Evolutionary conservation across 805 yeast species (phyloP), one percentile per base, ranked within the genome.

Genomic region (Cyberlindnera sargentensis): DNA sequence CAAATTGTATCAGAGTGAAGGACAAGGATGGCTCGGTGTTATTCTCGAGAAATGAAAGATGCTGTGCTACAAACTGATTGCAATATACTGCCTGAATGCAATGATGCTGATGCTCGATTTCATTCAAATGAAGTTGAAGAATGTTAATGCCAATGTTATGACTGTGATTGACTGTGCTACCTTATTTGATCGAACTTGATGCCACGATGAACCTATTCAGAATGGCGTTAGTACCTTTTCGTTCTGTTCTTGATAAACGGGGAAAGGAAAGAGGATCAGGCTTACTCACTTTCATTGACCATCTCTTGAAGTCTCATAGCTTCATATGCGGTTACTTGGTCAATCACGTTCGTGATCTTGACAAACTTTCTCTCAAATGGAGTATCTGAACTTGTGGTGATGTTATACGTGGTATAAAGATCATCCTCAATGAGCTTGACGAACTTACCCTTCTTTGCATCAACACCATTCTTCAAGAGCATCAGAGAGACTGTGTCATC

Each of bases 391-490:
- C 59, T 52, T 41, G 67, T 70, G 39, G 57, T 64, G 6, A 82
- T 69, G 39, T 67, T 64, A 50, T 54, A 72, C 6, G 64, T 64
- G 2, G 77, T 65, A 8, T 49, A 47, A 43, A 79, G 52, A 34
- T 78, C 80, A 0, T 61, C 54, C 7, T 65, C 68, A 3, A 63
- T 46, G 7, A 83, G 56, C 4, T 65, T 53, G 7, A 80, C 72
- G 54, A 61, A 80, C 45, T 62, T 62, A 0, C 91, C 91, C 38
- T 56, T 61, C 8, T 60, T 55, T 0, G 64, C 67, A 6, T 64
- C 57, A 4, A 75, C 80, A 1, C 87, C 86, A 8, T 54, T 56
- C 28, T 65, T 63, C 34, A 82, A 70, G 40, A 80, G 56, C 0
- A 63, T 65, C 5, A 61, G 58, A 1, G 75, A 78, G 65, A 67